phyloP scores from a whole-genome alignment of 345 rosid genomes.

The Salix arbutifolia region DNA sequence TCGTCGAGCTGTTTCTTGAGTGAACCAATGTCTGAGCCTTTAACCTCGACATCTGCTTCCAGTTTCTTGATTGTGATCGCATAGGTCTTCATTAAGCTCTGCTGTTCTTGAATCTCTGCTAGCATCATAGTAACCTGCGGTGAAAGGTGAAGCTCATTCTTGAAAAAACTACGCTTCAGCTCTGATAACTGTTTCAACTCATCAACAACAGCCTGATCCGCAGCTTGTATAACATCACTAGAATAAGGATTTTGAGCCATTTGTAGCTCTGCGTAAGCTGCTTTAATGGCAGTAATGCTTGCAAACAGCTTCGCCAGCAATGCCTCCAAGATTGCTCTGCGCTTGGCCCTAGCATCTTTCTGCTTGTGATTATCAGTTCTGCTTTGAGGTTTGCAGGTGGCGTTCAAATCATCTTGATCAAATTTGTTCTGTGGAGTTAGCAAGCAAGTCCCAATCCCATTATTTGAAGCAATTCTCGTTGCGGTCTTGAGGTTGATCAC shows the following conservation, averaged over 20 bases:
- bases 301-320: slow-evolving; percentile 79
- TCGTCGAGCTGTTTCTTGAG: slow-evolving; percentile 39
- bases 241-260: slow-evolving; percentile 85
- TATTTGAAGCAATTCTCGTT: slow-evolving; percentile 47
- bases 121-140: slow-evolving; percentile 86
- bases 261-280: slow-evolving; percentile 91
- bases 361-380: not conserved
- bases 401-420: slow-evolving; percentile 18
- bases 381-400: slow-evolving; percentile 6
- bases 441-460: slow-evolving; percentile 71
- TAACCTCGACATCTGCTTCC: slow-evolving; percentile 44
- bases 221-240: slow-evolving; percentile 65
- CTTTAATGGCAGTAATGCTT: slow-evolving; percentile 69
- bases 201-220: slow-evolving; percentile 85
- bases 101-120: slow-evolving; percentile 95
- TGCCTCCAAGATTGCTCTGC: slow-evolving; percentile 59
- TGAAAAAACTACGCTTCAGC: slow-evolving; percentile 58
- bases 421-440: slow-evolving; percentile 48
- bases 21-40: slow-evolving; percentile 35
- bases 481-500: slow-evolving; percentile 54
- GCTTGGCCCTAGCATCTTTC: slow-evolving; percentile 29
- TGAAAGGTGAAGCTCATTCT: slow-evolving; percentile 67
- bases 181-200: slow-evolving; percentile 69
- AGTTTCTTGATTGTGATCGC: slow-evolving; percentile 75
- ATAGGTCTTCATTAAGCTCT: slow-evolving; percentile 79